These are phyloP conservation scores for Scortechinia acanthostroma DNA, from an alignment of 2,329 filamentous ascomycete genomes.

Conservation along the genomic window DNA sequence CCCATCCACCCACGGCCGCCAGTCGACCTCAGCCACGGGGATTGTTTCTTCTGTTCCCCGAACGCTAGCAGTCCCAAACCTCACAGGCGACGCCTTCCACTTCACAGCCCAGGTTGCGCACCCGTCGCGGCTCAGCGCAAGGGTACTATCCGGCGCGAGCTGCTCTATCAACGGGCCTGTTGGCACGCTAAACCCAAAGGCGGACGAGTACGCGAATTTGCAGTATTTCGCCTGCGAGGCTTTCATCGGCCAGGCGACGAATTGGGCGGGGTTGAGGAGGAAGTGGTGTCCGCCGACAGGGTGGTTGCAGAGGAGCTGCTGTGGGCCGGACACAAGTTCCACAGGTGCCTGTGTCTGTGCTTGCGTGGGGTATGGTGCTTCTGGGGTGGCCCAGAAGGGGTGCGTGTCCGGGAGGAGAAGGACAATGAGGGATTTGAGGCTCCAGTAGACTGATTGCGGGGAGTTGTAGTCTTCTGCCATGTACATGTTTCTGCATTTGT, in stretches of 20 bases:
- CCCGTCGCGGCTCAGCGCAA: constrained; percentile 10
- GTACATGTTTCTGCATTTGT: too few species aligned
- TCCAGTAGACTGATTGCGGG: constrained; percentile 46
- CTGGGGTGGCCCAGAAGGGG: constrained; percentile 33
- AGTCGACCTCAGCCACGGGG: too few species aligned
- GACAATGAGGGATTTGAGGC: constrained; percentile 37
- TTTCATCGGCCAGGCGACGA: constrained; percentile 25
- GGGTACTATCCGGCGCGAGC: constrained; percentile 13
- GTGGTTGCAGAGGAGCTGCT: constrained; percentile 34
- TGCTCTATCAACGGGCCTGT: constrained; percentile 21
- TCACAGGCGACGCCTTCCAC: constrained; percentile 8
- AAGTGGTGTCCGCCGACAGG: constrained; percentile 26
- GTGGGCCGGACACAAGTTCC: constrained; percentile 16
- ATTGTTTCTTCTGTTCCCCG: background rate
- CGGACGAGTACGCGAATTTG: constrained; percentile 38
- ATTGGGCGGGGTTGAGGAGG: constrained; percentile 29
- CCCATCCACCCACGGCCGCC: constrained; percentile 5
- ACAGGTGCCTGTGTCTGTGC: constrained; percentile 3
- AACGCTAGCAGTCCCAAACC: background rate
- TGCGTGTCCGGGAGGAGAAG: constrained; percentile 23
- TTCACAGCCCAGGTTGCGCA: constrained; percentile 12
- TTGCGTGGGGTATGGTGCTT: constrained; percentile 22
- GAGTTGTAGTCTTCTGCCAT: constrained; percentile 49
- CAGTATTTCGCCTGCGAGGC: constrained; percentile 32
- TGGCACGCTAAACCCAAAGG: constrained; percentile 34